A percentile compares a stretch with the other conserved stretches of the same genome.
Conservation (phyloP, 140 eudicot species). For the Bidens hawaiensis region DNA sequence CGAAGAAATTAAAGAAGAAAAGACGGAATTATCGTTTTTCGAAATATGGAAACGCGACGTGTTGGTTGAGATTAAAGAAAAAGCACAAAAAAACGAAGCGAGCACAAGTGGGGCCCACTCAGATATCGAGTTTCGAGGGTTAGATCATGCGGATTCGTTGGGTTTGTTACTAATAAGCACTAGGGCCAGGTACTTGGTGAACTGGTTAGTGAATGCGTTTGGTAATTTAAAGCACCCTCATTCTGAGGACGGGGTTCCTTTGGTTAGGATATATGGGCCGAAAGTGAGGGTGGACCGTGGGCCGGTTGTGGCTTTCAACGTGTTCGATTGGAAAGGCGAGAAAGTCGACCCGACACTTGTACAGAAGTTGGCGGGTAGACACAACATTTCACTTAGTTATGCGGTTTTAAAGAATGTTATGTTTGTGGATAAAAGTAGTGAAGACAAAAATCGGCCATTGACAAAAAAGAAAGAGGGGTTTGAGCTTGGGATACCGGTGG, state of each 20-base stretch:
- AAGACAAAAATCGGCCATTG: conserved; percentile 28
- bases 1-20: conserved; percentile 1
- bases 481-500: conserved; percentile 41
- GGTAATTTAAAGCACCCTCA: conserved; percentile 58
- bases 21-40: conserved; percentile 14
- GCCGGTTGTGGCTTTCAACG: conserved; percentile 68
- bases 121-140: conserved; percentile 48
- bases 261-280: conserved; percentile 76
- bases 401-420: conserved; percentile 45
- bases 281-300: conserved; percentile 63
- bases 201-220: conserved; percentile 81
- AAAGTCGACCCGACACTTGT: conserved; percentile 67
- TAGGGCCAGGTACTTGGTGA: conserved; percentile 59
- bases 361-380: conserved; percentile 74
- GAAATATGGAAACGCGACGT: conserved; percentile 34
- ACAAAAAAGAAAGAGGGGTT: conserved; percentile 32
- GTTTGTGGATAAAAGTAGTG: conserved; percentile 43
- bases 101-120: conserved; percentile 18
- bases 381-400: conserved; percentile 50
- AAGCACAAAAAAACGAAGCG: conserved; percentile 17
- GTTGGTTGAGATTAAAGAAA: conserved; percentile 12
- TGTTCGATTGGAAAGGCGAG: conserved; percentile 90
- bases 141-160: conserved; percentile 75
- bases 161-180: conserved; percentile 68
- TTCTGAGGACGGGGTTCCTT: conserved; percentile 45